phyloP scores from a whole-genome alignment of 768 basidiomycete species.

The Trametes cubensis region DNA sequence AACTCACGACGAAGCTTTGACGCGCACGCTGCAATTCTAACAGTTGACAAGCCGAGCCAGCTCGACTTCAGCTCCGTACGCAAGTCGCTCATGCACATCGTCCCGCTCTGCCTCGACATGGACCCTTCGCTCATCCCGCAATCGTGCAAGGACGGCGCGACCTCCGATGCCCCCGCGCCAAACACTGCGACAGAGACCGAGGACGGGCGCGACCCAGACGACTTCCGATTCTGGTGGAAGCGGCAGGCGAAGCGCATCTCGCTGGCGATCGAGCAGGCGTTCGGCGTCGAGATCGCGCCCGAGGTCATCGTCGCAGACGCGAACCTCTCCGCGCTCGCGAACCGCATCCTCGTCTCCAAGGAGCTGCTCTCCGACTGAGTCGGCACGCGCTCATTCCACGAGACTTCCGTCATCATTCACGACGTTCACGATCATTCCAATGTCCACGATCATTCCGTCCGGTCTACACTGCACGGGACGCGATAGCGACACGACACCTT shows the following conservation, averaged over 20 bases:
- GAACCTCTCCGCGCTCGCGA: conserved; percentile 82
- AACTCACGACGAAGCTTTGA: not conserved
- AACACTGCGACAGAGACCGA: conserved; percentile 13
- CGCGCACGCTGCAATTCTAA: not conserved
- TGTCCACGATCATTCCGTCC: too few relatives aligned
- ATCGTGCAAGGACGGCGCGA: conserved; percentile 49
- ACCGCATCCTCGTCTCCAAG: conserved; percentile 77
- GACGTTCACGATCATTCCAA: too few relatives aligned
- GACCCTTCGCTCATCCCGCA: conserved; percentile 81
- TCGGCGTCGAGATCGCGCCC: conserved; percentile 84
- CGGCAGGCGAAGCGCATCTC: conserved; percentile 90
- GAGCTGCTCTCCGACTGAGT: conserved; percentile 28
- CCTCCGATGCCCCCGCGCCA: conserved; percentile 15
- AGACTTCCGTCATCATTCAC: too few relatives aligned
- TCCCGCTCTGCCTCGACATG: conserved; percentile 84
- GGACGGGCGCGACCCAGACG: conserved; percentile 74
- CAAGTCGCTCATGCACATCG: conserved; percentile 68
- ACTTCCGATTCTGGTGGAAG: conserved; percentile 93
- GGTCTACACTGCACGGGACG: too few relatives aligned
- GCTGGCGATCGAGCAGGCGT: conserved; percentile 73
- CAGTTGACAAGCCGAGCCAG: conserved; percentile 70
- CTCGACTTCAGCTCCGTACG: conserved; percentile 70
- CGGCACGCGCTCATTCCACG: too few relatives aligned
- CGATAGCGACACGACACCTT: too few relatives aligned
- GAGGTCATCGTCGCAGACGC: conserved; percentile 95